These are phyloP conservation scores for Russula olivacea DNA, from an alignment of 768 basidiomycete genomes.

Conservation along the genomic window DNA sequence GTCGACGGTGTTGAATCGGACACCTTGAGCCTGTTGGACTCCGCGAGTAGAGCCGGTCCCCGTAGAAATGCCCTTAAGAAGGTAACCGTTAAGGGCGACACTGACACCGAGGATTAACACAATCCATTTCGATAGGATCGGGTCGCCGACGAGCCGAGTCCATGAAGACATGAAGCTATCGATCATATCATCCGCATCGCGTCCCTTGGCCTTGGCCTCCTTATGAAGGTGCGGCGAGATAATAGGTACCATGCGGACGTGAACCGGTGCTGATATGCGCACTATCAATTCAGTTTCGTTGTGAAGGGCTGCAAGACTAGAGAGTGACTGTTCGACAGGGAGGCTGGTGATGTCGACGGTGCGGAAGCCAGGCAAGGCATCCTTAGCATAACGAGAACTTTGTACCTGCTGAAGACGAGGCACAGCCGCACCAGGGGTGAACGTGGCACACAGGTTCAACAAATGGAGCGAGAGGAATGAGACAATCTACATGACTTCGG, in stretches of 20 bases:
- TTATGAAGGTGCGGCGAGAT: conserved; percentile 25
- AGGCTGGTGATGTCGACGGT: conserved; percentile 69
- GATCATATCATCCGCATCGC: conserved; percentile 45
- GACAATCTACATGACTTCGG: conserved; percentile 49
- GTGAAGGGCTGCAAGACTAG: conserved; percentile 33
- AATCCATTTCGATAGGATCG: conserved; percentile 92
- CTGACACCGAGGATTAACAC: conserved; percentile 80
- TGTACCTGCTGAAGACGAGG: conserved; percentile 41
- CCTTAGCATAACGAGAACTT: conserved; percentile 25
- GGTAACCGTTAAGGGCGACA: conserved; percentile 86
- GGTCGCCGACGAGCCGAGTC: conserved; percentile 90
- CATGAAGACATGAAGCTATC: conserved; percentile 87
- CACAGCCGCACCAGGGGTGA: conserved; percentile 58
- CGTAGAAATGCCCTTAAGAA: conserved; percentile 79
- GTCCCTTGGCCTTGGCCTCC: conserved; percentile 6
- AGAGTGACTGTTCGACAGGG: conserved; percentile 44
- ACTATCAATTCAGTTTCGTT: conserved; percentile 42
- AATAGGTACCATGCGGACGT: conserved; percentile 44
- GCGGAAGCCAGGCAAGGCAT: conserved; percentile 31
- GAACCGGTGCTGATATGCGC: conserved; percentile 56
- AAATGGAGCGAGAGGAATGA: conserved; percentile 90
- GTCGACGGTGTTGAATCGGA: conserved; percentile 22
- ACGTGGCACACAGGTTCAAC: conserved; percentile 87
- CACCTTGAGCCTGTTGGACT: conserved; percentile 25
- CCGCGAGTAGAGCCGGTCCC: conserved; percentile 34